These are phyloP conservation scores for Basipetospora chlamydospora DNA, from an alignment of 2,329 filamentous ascomycete species.

Conservation along the genomic window DNA sequence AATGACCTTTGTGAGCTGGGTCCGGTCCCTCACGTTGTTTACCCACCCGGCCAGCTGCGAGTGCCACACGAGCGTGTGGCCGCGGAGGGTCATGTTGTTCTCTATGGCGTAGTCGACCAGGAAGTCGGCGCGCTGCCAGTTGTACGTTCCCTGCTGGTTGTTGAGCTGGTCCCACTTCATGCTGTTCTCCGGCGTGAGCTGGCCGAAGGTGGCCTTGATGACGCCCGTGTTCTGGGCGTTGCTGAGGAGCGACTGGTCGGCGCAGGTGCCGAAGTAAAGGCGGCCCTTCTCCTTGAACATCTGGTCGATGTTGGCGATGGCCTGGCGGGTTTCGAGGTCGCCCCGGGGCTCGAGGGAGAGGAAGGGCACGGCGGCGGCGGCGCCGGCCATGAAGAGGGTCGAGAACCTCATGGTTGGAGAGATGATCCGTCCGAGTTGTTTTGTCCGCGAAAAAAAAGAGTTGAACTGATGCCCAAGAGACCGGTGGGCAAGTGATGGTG, in stretches of 20 bases:
- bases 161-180: conserved; percentile 55
- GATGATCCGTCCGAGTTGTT: too few species aligned
- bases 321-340: conserved; percentile 6
- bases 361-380: conserved; percentile 5
- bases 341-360: too few species aligned
- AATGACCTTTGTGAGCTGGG: conserved; percentile 38
- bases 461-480: too few species aligned
- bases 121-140: conserved; percentile 39
- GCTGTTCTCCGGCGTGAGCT: conserved; percentile 53
- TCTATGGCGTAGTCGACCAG: conserved; percentile 41
- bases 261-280: conserved; percentile 46
- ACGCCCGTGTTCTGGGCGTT: conserved; percentile 34
- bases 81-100: conserved; percentile 45
- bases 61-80: conserved; percentile 55
- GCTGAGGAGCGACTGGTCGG: conserved; percentile 38
- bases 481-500: too few species aligned
- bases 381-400: conserved; percentile 4
- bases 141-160: conserved; percentile 34
- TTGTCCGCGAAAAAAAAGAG: too few species aligned
- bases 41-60: conserved; percentile 47
- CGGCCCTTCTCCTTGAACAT: conserved; percentile 29
- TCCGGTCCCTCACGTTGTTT: conserved; percentile 33
- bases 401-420: conserved; percentile 1
- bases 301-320: conserved; percentile 2
- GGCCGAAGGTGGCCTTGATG: conserved; percentile 45